Evolutionary conservation across 2,329 filamentous ascomycete genomes (phyloP), one percentile per base, ranked within the genome.

Genomic region (Talaromyces amestolkiae): DNA sequence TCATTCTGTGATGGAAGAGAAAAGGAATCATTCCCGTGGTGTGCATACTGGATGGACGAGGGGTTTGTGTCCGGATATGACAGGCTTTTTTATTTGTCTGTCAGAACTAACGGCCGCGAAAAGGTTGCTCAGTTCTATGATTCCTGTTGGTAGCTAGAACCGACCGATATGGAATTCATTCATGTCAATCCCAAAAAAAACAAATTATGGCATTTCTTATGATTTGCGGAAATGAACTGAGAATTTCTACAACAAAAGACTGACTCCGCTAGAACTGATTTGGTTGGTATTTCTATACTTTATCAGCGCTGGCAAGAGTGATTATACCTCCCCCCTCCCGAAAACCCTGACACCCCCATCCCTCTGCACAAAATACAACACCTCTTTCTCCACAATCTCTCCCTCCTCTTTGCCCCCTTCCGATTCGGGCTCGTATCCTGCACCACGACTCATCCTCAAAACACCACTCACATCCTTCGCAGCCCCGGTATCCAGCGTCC

Each of bases 391-490:
- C 60, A 79, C 77, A 69, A 78, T 68, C 27, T 74, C 74, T 17
- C 77, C 73, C 19, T 67, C 70, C 17, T 70, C 73, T 24, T 19
- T 17, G 49, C 31, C 31, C 3, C n/a, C 53, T 35, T 53, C 6
- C 24, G 3, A 19, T 10, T 37, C 31, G 37, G 31, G 3, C 3
- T 74, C 80, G 69, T 72, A 75, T 45, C 73, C 77, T 17, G 80
- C 81, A 3, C 88, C 88, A 53, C 84, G 82, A 19, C 90, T 93
- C 59, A 95, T 83, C 69, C 93, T 85, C 68, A 97, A 73, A 51
- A 97, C 92, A 2, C 94, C 94, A 78, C 91, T 96, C 37, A 98
- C 91, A 78, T 97, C 94, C 74, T 86, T 89, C 68, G 94, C 93
- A n/a, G 89, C 88, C 0, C 94, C 94, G 0, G 93, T 96, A 73